phyloP scores from a whole-genome alignment of 2,329 filamentous ascomycete species.

The Lasiodiplodia gonubiensis region DNA sequence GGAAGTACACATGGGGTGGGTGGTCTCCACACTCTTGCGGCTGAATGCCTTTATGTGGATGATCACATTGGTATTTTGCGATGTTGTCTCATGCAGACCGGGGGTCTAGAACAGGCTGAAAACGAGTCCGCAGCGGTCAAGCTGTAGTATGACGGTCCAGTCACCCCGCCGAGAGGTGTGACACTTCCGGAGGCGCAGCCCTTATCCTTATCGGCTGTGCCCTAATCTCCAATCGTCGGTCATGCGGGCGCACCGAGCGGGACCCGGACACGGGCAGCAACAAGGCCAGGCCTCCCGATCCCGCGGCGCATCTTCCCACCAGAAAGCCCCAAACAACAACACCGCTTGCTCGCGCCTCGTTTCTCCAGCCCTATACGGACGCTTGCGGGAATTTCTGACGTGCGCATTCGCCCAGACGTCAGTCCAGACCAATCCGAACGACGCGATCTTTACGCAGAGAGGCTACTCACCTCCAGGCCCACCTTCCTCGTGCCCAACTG shows the following conservation, averaged over 20 bases:
- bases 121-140: background rate
- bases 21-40: background rate
- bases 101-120: constrained; percentile 8
- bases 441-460: background rate
- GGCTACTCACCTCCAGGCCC: background rate
- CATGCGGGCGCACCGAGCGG: constrained; percentile 2
- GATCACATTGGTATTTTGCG: background rate
- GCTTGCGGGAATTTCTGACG: background rate
- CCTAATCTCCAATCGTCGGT: constrained; percentile 16
- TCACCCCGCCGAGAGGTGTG: constrained; percentile 8
- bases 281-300: constrained; percentile 25
- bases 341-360: background rate
- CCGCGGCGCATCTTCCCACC: constrained; percentile 26
- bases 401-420: background rate
- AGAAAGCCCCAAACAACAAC: constrained; percentile 22
- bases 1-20: background rate
- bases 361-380: background rate
- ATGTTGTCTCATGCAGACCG: too few relatives aligned
- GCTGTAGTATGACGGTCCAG: background rate
- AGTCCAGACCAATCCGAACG: background rate
- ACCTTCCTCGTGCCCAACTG: background rate
- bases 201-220: constrained; percentile 23
- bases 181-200: background rate
- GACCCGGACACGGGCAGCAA: background rate
- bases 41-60: background rate